Percentiles rank a stretch among this genome's conserved stretches.
These are phyloP conservation scores for Hirsutella thompsonii DNA, from an alignment of 2,329 filamentous ascomycete genomes.

Conservation along the genomic window DNA sequence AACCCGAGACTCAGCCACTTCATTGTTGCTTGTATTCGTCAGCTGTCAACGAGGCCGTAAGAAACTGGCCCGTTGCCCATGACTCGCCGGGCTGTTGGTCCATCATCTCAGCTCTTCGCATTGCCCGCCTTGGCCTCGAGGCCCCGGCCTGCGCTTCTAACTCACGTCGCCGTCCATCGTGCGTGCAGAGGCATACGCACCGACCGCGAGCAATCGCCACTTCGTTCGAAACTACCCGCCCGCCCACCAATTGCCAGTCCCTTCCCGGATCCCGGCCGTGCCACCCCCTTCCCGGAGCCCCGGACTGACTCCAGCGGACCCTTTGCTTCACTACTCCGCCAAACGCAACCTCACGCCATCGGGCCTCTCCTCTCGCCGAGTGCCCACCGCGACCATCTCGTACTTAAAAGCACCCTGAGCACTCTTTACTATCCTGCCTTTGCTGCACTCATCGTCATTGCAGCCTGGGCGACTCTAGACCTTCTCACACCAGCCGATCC, in stretches of 20 bases:
- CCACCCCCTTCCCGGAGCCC: neutral
- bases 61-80: neutral
- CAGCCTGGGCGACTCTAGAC: slow-evolving; percentile 1
- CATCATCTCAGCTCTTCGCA: neutral
- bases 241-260: neutral
- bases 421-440: slow-evolving; percentile 1
- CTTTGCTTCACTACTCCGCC: neutral
- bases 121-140: neutral
- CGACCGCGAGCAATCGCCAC: neutral
- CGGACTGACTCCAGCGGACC: neutral
- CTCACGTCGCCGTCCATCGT: neutral
- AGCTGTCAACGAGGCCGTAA: neutral
- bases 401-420: slow-evolving; percentile 3
- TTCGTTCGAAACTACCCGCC: neutral
- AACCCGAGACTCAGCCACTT: no score
- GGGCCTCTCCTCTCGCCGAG: slow-evolving; percentile 1
- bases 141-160: neutral
- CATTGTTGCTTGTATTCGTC: no score
- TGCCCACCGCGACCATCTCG: neutral
- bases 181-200: neutral
- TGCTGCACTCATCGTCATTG: slow-evolving; percentile 2
- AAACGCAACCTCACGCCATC: neutral
- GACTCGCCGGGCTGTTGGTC: neutral
- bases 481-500: neutral
- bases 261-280: neutral